phyloP scores from a whole-genome alignment of 441 rosid genomes.

The Macaranga tanarius region DNA sequence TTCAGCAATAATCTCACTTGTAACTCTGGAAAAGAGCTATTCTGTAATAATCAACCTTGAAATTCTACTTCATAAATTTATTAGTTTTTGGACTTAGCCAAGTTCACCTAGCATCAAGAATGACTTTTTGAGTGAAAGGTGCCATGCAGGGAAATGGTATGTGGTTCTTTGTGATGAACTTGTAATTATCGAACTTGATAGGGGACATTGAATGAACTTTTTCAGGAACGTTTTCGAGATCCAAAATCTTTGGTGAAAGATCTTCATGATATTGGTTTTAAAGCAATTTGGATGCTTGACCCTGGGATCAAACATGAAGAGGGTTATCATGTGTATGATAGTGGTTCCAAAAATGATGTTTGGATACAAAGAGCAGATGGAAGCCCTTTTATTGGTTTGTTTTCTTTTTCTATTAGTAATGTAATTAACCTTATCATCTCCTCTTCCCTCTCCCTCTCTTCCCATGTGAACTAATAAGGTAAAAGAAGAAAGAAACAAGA shows the following conservation, averaged over 20 bases:
- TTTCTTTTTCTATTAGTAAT: slow-evolving; percentile 14
- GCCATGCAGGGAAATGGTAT: not conserved
- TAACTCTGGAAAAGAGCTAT: no score
- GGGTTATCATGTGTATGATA: slow-evolving; percentile 67
- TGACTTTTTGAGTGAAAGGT: slow-evolving; percentile 5
- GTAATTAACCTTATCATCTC: slow-evolving; percentile 11
- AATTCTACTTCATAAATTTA: not conserved
- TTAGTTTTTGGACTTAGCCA: not conserved
- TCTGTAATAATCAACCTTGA: not conserved
- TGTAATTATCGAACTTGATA: slow-evolving; percentile 12
- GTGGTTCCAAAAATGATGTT: slow-evolving; percentile 59
- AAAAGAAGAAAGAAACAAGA: not conserved
- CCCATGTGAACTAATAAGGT: not conserved
- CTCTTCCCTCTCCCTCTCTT: not conserved
- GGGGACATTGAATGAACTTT: slow-evolving; percentile 14
- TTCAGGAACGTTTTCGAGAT: slow-evolving; percentile 69
- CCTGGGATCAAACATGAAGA: slow-evolving; percentile 89
- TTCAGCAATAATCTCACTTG: no score
- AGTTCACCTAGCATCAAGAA: not conserved
- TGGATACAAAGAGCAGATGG: slow-evolving; percentile 78
- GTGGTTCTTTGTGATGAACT: not conserved
- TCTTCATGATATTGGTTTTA: slow-evolving; percentile 71
- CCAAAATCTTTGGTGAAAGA: slow-evolving; percentile 59
- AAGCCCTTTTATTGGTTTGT: slow-evolving; percentile 61
- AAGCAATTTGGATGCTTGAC: slow-evolving; percentile 98